Percentiles rank a stretch among this genome's conserved stretches.
Evolutionary conservation across 257 asterid species (phyloP).

Genomic region (Paulownia fortunei): DNA sequence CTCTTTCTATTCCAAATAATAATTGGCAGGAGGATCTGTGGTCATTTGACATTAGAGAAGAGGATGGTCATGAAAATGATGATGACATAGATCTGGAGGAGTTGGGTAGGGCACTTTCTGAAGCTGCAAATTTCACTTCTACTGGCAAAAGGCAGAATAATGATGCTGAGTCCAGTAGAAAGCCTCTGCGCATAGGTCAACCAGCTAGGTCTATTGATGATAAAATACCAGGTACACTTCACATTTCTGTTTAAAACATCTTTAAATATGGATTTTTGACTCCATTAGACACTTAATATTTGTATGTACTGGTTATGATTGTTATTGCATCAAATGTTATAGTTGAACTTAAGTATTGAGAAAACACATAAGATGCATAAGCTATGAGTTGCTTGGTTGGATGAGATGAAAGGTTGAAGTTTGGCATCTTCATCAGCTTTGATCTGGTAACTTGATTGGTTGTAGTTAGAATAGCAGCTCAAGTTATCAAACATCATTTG

Average conservation of each 20-base stretch:
- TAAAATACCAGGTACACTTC: slow-evolving; percentile 59
- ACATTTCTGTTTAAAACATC: not conserved
- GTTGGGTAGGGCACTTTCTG: slow-evolving; percentile 75
- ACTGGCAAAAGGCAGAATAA: slow-evolving; percentile 47
- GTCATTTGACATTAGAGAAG: slow-evolving; percentile 52
- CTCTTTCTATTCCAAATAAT: slow-evolving; percentile 45
- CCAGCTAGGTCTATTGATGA: slow-evolving; percentile 50
- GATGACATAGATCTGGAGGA: slow-evolving; percentile 74
- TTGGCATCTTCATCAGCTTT: not conserved
- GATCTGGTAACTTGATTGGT: not conserved
- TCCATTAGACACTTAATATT: not conserved
- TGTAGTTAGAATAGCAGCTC: no score
- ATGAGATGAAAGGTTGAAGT: not conserved
- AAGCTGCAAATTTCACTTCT: slow-evolving; percentile 59
- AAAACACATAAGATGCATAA: not conserved
- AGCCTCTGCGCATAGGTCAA: slow-evolving; percentile 35
- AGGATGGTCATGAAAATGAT: slow-evolving; percentile 43
- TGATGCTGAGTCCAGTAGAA: slow-evolving; percentile 39
- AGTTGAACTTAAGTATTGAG: not conserved
- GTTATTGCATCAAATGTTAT: not conserved
- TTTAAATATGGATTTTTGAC: not conserved
- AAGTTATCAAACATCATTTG: no score
- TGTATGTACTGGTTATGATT: not conserved
- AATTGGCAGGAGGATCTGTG: slow-evolving; percentile 55
- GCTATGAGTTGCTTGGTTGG: not conserved